Conservation (phyloP, 768 basidiomycete species). For the Suillus subluteus region DNA sequence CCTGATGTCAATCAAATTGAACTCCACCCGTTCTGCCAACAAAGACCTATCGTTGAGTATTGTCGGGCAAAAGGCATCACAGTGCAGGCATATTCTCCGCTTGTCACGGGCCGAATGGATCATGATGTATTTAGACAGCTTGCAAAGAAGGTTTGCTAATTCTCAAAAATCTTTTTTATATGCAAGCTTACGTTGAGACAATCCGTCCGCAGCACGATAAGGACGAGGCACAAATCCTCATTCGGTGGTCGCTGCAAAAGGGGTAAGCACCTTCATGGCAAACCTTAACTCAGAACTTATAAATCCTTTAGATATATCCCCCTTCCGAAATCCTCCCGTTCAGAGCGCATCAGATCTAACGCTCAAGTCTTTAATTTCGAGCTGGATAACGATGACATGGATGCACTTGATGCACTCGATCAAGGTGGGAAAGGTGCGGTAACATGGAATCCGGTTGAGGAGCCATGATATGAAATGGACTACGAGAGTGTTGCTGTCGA, state of each 20-base stretch:
- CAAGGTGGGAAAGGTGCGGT: constrained; percentile 69
- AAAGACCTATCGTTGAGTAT: constrained; percentile 73
- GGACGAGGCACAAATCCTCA: constrained; percentile 46
- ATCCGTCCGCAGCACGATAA: constrained; percentile 28
- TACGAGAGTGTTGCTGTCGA: neutral
- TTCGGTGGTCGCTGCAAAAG: constrained; percentile 56
- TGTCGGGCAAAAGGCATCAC: constrained; percentile 61
- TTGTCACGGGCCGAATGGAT: constrained; percentile 60
- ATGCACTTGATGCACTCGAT: constrained; percentile 66
- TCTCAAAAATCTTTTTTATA: neutral
- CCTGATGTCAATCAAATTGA: constrained; percentile 36
- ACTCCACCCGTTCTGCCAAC: constrained; percentile 84
- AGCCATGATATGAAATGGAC: constrained; percentile 12
- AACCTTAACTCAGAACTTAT: constrained; percentile 4
- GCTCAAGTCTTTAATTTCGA: constrained; percentile 74
- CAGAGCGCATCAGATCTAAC: constrained; percentile 72
- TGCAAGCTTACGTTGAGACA: neutral
- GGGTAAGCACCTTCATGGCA: constrained; percentile 19
- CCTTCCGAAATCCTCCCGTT: constrained; percentile 76
- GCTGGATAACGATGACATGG: constrained; percentile 65
- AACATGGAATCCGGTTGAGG: constrained; percentile 81
- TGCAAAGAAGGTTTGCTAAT: constrained; percentile 54
- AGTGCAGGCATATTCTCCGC: constrained; percentile 74
- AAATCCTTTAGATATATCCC: constrained; percentile 58
- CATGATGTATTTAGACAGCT: constrained; percentile 52